Evolutionary conservation across 768 basidiomycete species (phyloP), one percentile per base, ranked within the genome.

Genomic region (Sarcodon aspratus): DNA sequence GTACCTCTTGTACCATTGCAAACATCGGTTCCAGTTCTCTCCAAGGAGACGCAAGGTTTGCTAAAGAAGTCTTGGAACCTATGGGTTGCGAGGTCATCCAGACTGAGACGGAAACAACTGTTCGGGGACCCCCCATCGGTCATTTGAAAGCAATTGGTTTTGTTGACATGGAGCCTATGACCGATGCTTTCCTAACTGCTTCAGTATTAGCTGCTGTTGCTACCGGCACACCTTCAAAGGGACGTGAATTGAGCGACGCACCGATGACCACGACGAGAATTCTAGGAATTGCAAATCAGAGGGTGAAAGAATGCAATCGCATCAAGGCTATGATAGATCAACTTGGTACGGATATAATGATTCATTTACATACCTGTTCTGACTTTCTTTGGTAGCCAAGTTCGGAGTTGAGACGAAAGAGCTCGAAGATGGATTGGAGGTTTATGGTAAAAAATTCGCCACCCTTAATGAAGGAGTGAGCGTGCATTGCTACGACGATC

Each of bases 81-180:
- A 98, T 98, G 95, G 96, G 96, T 0, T 98, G 96, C 59, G 68
- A 69, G 12, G 95, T 99, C 46, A 72, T 78, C 4, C 96, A 99
- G 69, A 94, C 93, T 0, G 78, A 72, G 27, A 84, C 79, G 0
- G 82, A 86, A 63, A 98, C 95, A 8, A 96, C 90, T 9, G 96
- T 98, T 33, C 82, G 77, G 0, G 96, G 96, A 0, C 95, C 95
- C 3, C 82, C 87, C 0, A 66, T 80, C 10, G 89, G 92, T 0
- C 70, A 80, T 55, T 74, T 99, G 45, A 81, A 82, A 54, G 87
- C 87, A 1, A 74, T 96, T 45, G 88, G 86, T 46, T 76, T 82
- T 56, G 80, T 97, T 17, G 91, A 98, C 61, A 98, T 98, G 96
- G 92, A 96, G 65, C 82, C 85, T n/a, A 98, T 99, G 96, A 99